Evolutionary conservation across 2,329 filamentous ascomycete species (phyloP).

Genomic region (Alternaria consortialis): DNA sequence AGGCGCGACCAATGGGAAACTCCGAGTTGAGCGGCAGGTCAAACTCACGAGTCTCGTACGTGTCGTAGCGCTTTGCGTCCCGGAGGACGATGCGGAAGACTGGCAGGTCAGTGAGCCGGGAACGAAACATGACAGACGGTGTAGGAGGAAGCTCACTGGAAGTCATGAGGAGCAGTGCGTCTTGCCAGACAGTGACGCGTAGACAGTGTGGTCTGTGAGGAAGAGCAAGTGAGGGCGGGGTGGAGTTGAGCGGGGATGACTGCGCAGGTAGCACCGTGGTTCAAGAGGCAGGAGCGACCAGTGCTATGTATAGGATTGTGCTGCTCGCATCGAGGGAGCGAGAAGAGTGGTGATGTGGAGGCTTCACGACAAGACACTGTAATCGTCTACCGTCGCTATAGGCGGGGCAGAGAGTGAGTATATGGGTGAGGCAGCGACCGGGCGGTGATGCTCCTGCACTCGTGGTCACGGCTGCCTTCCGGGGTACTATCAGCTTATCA

Average conservation of each 20-base stretch:
- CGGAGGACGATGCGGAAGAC: conserved; percentile 44
- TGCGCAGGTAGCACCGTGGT: conserved; percentile 7
- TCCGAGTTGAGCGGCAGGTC: conserved; percentile 34
- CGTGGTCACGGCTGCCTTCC: conserved; percentile 22
- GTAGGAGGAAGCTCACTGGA: conserved; percentile 20
- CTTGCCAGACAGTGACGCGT: background rate
- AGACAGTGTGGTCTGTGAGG: background rate
- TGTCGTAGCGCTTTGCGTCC: conserved; percentile 54
- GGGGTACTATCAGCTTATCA: conserved; percentile 36
- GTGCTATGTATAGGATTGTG: background rate
- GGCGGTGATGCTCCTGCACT: conserved; percentile 9
- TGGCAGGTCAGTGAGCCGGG: conserved; percentile 21
- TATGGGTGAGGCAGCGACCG: background rate
- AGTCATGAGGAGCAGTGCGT: conserved; percentile 16
- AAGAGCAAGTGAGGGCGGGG: conserved; percentile 16
- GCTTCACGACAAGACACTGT: background rate
- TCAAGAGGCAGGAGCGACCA: conserved; percentile 6
- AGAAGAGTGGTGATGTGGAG: background rate
- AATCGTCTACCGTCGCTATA: background rate
- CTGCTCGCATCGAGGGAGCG: background rate
- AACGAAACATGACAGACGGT: background rate
- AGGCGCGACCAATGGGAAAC: conserved; percentile 55
- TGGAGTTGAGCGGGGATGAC: conserved; percentile 12
- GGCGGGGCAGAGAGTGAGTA: conserved; percentile 18
- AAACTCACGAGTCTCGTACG: conserved; percentile 42